Evolutionary conservation across 2,329 filamentous ascomycete species (phyloP), one percentile per base, ranked within the genome.

Genomic region (Botryotinia convoluta): DNA sequence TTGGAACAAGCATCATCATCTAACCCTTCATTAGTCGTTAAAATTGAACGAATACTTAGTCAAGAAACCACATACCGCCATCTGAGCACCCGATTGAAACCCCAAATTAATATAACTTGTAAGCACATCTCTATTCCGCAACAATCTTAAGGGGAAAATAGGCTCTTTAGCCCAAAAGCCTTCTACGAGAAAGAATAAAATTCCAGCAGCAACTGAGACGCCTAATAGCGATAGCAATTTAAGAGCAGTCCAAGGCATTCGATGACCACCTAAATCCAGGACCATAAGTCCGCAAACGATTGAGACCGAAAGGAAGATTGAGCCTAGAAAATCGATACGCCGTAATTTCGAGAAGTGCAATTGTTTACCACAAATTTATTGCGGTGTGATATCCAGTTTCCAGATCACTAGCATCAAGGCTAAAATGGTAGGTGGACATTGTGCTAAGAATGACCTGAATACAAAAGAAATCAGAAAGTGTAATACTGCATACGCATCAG

Each of bases 1-100:
- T 80, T 0, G 91, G 91, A 0, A 93, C 86, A 0, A 87, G 85
- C 71, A 90, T 89, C 87, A 92, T 90, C 78, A 90, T 84, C 82
- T 85, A 54, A 0, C 2, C 5, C 1, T 1, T 14, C 4, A 16
- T 54, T n/a, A 54, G 48, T 54, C 26, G 12, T 26, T 54, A 14
- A n/a, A n/a, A 54, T n/a, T 16, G 8, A 45, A 3, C 32, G 14
- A 35, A 35, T 26, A 20, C 26, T 10, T 32, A 16, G 10, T 9
- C 12, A 45, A 35, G 32, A 32, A 35, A 61, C 9, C 1, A 48
- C 74, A 73, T 74, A 89, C 85, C 3, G 85, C 86, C 26, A 89
- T 81, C 77, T 93, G 91, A 0, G 89, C 87, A 0, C 86, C 84
- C 1, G 84, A 82, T 75, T 91, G 89, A 1, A 87, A 82, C 1